Base-by-base conservation (phyloP, 164 flowering plant genomes). In the Saururus chinensis region DNA sequence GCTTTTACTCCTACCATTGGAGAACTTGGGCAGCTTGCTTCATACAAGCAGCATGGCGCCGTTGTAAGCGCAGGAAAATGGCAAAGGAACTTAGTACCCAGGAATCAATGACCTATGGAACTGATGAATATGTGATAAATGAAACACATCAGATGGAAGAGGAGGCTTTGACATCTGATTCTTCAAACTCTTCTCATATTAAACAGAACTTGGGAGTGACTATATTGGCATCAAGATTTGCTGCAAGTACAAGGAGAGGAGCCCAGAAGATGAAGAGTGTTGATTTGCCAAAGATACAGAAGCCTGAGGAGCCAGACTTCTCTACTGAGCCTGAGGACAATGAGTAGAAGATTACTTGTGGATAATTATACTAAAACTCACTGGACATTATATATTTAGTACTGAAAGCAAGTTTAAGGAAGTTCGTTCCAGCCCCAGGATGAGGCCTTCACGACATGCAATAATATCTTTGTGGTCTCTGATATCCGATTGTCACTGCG, bases 1-100 rank as follows among this genome's bases (percentile, higher is more conserved):
- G 96, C 0, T 88, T 79, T 64, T 87, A 93, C 60, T 90, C 99
- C 19, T 87, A 87, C 69, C 99, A 93, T 57, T 90, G 99, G 99
- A 80, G 99, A 59, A 87, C 95, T 19, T 93, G 99, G 99, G 95
- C 96, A n/a, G 95, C 97, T 22, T 88, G 96, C 74, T 93, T 86
- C 71, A 81, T 93, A 60, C 99, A 90, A 70, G 99, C 88, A 25
- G 99, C 97, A 48, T 93, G 96, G 99, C 77, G 80, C 3, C 74
- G 88, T 40, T 66, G 71, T 66, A 82, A 79, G 79, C 82, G 77
- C 72, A 75, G 90, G 58, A 81, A 42, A 74, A 57, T 78, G 77
- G 84, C 81, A 7, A 77, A 64, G 60, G 72, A 70, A 35, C 82
- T 86, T 52, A 63, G 62, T 6, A 45, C 71, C 62, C 69, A 63